These are phyloP conservation scores for Colletotrichum karsti DNA, from an alignment of 2,329 filamentous ascomycete species.

Conservation along the genomic window DNA sequence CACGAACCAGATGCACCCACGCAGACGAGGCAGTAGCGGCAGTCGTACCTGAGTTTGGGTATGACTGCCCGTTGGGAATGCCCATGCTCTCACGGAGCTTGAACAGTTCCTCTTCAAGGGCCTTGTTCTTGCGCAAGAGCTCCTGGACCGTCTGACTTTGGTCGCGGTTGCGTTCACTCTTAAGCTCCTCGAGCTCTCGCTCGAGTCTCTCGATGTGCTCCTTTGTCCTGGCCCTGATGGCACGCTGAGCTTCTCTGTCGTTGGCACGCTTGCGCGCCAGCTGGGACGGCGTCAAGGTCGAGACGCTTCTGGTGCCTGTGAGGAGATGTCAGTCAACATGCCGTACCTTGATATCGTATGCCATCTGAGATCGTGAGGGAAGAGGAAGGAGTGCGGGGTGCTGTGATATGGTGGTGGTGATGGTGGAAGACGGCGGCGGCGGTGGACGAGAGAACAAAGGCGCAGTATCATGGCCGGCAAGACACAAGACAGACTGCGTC, in stretches of 20 bases:
- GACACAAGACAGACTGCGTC: not conserved
- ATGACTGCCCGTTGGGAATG: constrained; percentile 49
- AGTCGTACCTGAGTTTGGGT: constrained; percentile 49
- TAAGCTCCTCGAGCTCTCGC: constrained; percentile 76
- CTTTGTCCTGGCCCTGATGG: constrained; percentile 87
- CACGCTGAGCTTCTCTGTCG: constrained; percentile 88
- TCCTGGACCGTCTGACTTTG: constrained; percentile 61
- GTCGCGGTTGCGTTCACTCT: constrained; percentile 56
- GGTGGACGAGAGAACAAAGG: not conserved
- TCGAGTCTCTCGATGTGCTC: constrained; percentile 85
- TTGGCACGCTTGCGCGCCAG: constrained; percentile 91
- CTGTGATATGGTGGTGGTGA: not conserved
- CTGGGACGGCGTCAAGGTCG: constrained; percentile 87
- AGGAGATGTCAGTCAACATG: constrained; percentile 6
- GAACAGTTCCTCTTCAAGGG: constrained; percentile 61
- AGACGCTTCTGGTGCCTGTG: constrained; percentile 76
- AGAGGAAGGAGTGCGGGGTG: not conserved
- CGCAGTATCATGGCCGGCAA: not conserved
- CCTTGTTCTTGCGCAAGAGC: constrained; percentile 59
- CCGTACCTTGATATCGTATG: not conserved
- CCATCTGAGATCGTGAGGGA: not conserved
- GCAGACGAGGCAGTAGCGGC: constrained; percentile 29
- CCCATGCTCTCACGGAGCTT: constrained; percentile 55
- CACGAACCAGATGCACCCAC: constrained; percentile 25
- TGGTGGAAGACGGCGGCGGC: not conserved